A percentile compares a stretch with the other conserved stretches of the same genome.
These are phyloP conservation scores for Apium graveolens DNA, from an alignment of 129 eudicot genomes.

Conservation along the genomic window DNA sequence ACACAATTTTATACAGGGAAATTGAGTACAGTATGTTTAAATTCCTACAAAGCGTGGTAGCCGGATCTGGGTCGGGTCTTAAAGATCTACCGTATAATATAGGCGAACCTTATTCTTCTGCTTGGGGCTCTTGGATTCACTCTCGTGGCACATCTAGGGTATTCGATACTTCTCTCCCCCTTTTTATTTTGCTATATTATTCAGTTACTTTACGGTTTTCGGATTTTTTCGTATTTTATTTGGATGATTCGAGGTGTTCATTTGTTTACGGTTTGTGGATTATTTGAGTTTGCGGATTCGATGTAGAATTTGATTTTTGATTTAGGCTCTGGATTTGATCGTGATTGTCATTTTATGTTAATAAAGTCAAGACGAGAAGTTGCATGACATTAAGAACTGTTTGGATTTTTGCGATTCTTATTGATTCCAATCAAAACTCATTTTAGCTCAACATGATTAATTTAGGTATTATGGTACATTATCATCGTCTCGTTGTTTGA, in stretches of 20 bases:
- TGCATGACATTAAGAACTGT: too few species aligned
- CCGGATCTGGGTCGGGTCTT: slow-evolving; percentile 84
- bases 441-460: not conserved
- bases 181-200: slow-evolving; percentile 10
- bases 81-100: slow-evolving; percentile 90
- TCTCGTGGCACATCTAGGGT: slow-evolving; percentile 92
- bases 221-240: not conserved
- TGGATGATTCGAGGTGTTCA: not conserved
- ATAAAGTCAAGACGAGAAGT: too few species aligned
- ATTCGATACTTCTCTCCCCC: not conserved
- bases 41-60: slow-evolving; percentile 80
- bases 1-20: too few species aligned
- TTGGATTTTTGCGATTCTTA: not conserved
- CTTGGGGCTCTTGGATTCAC: slow-evolving; percentile 98
- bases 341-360: too few species aligned
- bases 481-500: too few species aligned
- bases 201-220: not conserved
- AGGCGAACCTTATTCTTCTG: slow-evolving; percentile 92
- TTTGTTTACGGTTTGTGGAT: not conserved
- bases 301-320: not conserved
- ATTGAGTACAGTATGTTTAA: slow-evolving; percentile 47
- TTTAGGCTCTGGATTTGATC: too few species aligned
- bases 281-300: too few species aligned
- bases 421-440: not conserved
- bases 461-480: not conserved